Evolutionary conservation across 2,329 filamentous ascomycete genomes (phyloP).

Genomic region (Colletotrichum acutatum): DNA sequence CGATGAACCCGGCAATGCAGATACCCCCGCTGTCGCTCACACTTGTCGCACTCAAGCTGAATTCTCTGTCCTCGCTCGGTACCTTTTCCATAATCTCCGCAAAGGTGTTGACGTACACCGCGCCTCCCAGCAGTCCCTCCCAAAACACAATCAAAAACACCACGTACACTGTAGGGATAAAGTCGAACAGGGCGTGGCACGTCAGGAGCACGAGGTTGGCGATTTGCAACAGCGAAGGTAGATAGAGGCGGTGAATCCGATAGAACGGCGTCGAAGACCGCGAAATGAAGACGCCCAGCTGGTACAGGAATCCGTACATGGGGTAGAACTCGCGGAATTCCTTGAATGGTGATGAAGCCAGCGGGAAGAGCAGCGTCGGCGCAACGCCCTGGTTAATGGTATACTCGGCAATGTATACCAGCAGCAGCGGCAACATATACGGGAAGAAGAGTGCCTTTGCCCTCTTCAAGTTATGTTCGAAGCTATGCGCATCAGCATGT

Average conservation of each 20-base stretch:
- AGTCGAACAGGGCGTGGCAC: constrained; percentile 80
- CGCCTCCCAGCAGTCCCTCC: constrained; percentile 91
- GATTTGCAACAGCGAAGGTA: constrained; percentile 85
- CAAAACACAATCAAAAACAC: constrained; percentile 89
- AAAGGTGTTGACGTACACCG: constrained; percentile 97
- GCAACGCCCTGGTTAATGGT: constrained; percentile 96
- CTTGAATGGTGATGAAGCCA: constrained; percentile 79
- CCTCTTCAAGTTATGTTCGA: constrained; percentile 70
- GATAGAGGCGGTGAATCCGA: constrained; percentile 82
- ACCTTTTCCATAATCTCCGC: constrained; percentile 91
- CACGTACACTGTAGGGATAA: constrained; percentile 87
- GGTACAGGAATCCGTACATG: constrained; percentile 94
- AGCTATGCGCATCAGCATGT: constrained; percentile 42
- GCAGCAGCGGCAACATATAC: constrained; percentile 88
- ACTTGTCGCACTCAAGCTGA: constrained; percentile 88
- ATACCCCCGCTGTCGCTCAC: constrained; percentile 94
- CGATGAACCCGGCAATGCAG: constrained; percentile 85
- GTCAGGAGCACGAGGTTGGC: constrained; percentile 80
- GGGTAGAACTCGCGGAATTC: constrained; percentile 92
- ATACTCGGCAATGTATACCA: constrained; percentile 97
- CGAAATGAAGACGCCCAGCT: constrained; percentile 94
- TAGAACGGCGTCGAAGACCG: constrained; percentile 90
- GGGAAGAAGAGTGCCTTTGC: constrained; percentile 77
- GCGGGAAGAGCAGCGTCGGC: constrained; percentile 88
- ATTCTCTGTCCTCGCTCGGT: constrained; percentile 82